phyloP scores from a whole-genome alignment of 495 filamentous ascomycete genomes.

The Friedmanniomyces simplex region DNA sequence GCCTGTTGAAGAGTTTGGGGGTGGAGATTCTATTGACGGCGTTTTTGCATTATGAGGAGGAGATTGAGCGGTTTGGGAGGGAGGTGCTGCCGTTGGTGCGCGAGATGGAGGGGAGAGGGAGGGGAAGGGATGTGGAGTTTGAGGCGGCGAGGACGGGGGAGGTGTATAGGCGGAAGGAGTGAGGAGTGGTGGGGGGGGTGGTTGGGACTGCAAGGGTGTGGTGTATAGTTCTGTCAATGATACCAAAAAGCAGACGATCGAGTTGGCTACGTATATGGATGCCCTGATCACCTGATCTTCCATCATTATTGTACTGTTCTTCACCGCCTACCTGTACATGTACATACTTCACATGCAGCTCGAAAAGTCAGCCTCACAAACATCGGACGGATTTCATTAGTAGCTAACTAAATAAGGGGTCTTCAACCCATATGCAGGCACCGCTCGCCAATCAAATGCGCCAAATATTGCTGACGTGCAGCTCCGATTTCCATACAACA shows the following conservation, averaged over 20 bases:
- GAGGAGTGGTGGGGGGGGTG: background rate
- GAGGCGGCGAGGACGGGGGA: slow-evolving; percentile 36
- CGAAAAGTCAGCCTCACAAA: too few species aligned
- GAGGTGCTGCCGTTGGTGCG: slow-evolving; percentile 36
- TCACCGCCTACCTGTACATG: too few species aligned
- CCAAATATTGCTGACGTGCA: background rate
- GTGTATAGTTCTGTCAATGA: too few species aligned
- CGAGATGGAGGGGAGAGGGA: slow-evolving; percentile 35
- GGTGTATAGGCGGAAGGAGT: slow-evolving; percentile 32
- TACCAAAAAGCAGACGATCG: too few species aligned
- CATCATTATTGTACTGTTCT: too few species aligned
- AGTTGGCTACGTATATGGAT: too few species aligned
- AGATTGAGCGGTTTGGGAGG: slow-evolving; percentile 38
- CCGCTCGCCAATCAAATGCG: background rate
- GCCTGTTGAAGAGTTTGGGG: slow-evolving; percentile 37
- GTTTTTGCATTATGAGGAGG: slow-evolving; percentile 41
- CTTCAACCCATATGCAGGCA: background rate
- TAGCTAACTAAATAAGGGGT: background rate
- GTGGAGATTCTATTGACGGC: slow-evolving; percentile 35
- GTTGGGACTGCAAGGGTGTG: too few species aligned
- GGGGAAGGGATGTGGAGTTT: slow-evolving; percentile 35
- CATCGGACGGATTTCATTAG: background rate
- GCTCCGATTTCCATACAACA: too few species aligned
- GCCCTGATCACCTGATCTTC: too few species aligned
- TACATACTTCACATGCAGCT: too few species aligned